phyloP scores from a whole-genome alignment of 306 rosid species.

The Cucumis sativus region Cucumber_9930_V3 NC_026656.2:10772501-10773000 shows the following conservation, averaged over 20 bases:
- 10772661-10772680: background rate
- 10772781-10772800: too few relatives aligned
- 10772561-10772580: background rate
- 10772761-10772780: too few relatives aligned
- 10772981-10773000: background rate
- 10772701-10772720: background rate
- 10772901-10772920: background rate
- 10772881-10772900: background rate
- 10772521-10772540: background rate
- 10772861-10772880: too few relatives aligned
- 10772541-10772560: background rate
- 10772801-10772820: too few relatives aligned
- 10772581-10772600: background rate
- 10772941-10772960: background rate
- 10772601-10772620: background rate
- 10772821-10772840: too few relatives aligned
- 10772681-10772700: background rate
- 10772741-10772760: background rate
- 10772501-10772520: background rate
- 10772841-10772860: too few relatives aligned
- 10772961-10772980: background rate
- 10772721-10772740: background rate
- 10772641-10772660: background rate
- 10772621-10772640: background rate
- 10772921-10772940: background rate